Base-by-base conservation (phyloP, 192 early-diverging fungal genomes). In the Coemansia asiatica region DNA sequence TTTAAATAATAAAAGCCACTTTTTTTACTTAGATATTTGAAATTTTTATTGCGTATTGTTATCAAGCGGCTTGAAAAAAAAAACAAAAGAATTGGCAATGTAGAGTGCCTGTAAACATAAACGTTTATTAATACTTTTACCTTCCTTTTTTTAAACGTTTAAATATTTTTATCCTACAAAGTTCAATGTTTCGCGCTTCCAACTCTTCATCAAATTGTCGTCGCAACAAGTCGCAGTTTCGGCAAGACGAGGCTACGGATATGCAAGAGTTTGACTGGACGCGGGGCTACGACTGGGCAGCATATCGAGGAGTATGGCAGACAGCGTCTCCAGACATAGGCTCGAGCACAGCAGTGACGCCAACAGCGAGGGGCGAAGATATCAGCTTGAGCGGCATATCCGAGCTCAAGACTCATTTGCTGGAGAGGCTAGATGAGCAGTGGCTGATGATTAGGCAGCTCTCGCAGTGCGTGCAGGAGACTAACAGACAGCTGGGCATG, bases 401-500 rank as follows among this genome's bases (percentile, higher is more conserved):
- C 18, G 76, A 79, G 50, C 44, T 79, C 10, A 64, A 60, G 29
- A 44, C 40, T 31, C 68, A 74, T 19, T 49, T 79, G 40, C 57
- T 56, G 19, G 62, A 71, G 61, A 68, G 71, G 12, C 61, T 79
- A 18, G 77, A 73, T 23, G 77, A 79, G 71, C 77, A 79, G 54
- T 70, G 72, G 71, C 61, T 62, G 40, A 55, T 79, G 71, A 50
- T 79, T 23, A 60, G 55, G 27, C 77, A 74, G 29, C 67, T 79
- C 4, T 33, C 60, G 38, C 71, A 68, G 56, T 71, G 71, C 55
- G 64, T 70, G 22, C 71, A 79, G 23, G 71, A 67, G 10, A 49
- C 70, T 18, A 68, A 58, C 18, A 51, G 75, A 21, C 70, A 78
- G 50, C 60, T 78, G 29, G 12, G 63, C 15, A 31, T 71, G 48